Evolutionary conservation across 2,329 filamentous ascomycete species (phyloP).

Genomic region (Xylariaceae sp.): DNA sequence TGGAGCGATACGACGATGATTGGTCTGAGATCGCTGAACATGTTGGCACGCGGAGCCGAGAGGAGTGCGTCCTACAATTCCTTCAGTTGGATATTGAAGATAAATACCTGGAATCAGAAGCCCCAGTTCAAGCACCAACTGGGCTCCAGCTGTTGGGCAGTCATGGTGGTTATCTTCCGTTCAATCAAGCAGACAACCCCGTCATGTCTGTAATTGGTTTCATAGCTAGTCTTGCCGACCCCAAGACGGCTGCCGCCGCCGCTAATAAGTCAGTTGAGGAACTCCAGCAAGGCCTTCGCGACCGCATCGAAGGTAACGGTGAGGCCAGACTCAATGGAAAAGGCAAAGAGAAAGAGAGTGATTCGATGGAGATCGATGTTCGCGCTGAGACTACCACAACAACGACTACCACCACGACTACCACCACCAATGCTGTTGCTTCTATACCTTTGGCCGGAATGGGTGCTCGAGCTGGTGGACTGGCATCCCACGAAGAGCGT

Average conservation of each 20-base stretch:
- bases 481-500: constrained; percentile 93
- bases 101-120: constrained; percentile 85
- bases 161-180: constrained; percentile 76
- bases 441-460: constrained; percentile 82
- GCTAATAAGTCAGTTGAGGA: constrained; percentile 84
- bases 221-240: constrained; percentile 85
- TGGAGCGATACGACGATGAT: constrained; percentile 92
- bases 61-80: constrained; percentile 97
- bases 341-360: constrained; percentile 52
- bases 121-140: constrained; percentile 47
- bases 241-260: constrained; percentile 83
- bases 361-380: constrained; percentile 63
- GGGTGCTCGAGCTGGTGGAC: constrained; percentile 77
- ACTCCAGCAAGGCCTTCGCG: constrained; percentile 74
- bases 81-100: constrained; percentile 95
- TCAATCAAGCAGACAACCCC: constrained; percentile 90
- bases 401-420: constrained; percentile 45
- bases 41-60: constrained; percentile 83
- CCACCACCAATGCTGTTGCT: constrained; percentile 52
- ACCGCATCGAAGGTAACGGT: constrained; percentile 64
- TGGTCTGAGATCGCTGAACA: constrained; percentile 92
- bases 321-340: constrained; percentile 51
- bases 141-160: constrained; percentile 65
- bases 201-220: constrained; percentile 96
- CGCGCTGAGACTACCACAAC: constrained; percentile 44